These are phyloP conservation scores for Ogataea allantospora DNA, from an alignment of 805 yeast species.

Conservation along the genomic window DNA sequence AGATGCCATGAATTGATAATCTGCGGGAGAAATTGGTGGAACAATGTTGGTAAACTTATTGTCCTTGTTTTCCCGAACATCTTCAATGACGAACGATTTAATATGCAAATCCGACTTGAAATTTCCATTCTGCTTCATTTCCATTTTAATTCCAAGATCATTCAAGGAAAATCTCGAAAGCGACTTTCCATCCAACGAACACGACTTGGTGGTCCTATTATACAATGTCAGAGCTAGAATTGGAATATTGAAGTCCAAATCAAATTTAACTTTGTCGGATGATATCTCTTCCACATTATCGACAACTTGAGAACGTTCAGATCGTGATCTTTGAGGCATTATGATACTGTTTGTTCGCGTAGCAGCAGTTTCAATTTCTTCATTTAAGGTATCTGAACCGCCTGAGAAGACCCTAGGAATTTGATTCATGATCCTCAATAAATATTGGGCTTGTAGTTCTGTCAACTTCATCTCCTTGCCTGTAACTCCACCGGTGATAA, in stretches of 20 bases:
- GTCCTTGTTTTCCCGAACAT: conserved; percentile 57
- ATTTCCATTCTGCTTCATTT: conserved; percentile 52
- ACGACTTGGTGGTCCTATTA: conserved; percentile 44
- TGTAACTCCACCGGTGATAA: conserved; percentile 56
- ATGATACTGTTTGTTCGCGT: conserved; percentile 56
- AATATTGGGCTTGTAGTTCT: conserved; percentile 64
- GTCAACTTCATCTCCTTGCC: conserved; percentile 65
- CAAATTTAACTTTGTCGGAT: conserved; percentile 36
- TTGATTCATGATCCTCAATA: conserved; percentile 54
- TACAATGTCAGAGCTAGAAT: conserved; percentile 59
- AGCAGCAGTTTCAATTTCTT: conserved; percentile 63
- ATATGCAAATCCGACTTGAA: conserved; percentile 61
- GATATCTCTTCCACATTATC: conserved; percentile 15
- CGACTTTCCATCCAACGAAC: conserved; percentile 38
- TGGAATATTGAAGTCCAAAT: conserved; percentile 59
- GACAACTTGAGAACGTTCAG: conserved; percentile 3
- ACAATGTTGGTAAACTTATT: conserved; percentile 80
- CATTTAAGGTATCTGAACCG: conserved; percentile 42
- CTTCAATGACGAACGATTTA: conserved; percentile 74
- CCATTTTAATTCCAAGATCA: conserved; percentile 50
- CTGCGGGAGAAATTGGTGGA: conserved; percentile 62
- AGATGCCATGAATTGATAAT: conserved; percentile 68
- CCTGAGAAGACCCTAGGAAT: conserved; percentile 53
- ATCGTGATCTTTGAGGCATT: conserved; percentile 7
- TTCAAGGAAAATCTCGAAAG: conserved; percentile 61